phyloP scores from a whole-genome alignment of 2,329 filamentous ascomycete species.

The Alternaria novae-zelandiae region DNA sequence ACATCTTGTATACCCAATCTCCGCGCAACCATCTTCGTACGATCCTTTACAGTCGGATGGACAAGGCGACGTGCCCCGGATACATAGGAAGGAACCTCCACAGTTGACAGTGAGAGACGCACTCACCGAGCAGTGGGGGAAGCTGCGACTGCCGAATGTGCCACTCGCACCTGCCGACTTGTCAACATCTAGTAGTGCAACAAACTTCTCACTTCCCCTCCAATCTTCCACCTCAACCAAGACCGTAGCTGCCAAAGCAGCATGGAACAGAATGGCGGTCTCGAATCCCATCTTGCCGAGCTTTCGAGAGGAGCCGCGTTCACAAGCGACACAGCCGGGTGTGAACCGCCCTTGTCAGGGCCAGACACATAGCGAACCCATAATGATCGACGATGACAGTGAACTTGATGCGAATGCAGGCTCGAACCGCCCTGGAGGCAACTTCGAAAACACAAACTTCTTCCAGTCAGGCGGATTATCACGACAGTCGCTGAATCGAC shows the following conservation, averaged over 20 bases:
- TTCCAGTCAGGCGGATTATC: conserved; percentile 1
- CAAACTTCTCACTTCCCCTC: neutral
- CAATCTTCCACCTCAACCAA: neutral
- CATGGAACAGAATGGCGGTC: neutral
- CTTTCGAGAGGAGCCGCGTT: neutral
- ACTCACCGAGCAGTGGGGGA: conserved; percentile 1
- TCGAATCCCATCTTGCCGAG: neutral
- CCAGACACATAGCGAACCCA: neutral
- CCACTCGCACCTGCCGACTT: neutral
- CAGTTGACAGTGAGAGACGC: neutral
- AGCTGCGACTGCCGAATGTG: neutral
- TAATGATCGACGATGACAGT: neutral
- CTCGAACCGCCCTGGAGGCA: neutral
- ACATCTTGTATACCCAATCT: neutral
- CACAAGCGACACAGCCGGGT: neutral
- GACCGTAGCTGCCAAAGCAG: neutral
- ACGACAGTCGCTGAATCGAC: neutral
- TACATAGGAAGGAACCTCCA: neutral
- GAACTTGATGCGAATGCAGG: neutral
- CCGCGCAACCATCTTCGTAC: neutral
- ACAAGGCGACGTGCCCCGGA: neutral
- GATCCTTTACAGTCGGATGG: neutral
- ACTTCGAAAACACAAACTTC: neutral
- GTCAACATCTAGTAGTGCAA: neutral
- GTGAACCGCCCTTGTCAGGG: neutral